phyloP scores from a whole-genome alignment of 176 grass and related monocot genomes.

The Triticum aestivum region DNA sequence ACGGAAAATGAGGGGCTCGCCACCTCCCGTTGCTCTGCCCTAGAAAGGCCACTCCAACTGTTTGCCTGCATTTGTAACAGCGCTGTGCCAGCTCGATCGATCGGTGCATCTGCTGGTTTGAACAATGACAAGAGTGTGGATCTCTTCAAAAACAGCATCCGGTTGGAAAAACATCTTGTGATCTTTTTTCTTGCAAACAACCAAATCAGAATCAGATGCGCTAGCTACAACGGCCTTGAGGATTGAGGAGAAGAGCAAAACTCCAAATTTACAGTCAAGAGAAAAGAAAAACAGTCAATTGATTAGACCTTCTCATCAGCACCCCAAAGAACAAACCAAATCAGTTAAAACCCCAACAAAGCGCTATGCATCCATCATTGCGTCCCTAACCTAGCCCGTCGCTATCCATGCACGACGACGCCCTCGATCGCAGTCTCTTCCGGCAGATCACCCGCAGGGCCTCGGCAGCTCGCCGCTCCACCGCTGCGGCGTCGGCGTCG shows the following conservation, averaged over 20 bases:
- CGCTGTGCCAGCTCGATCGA: too few relatives aligned
- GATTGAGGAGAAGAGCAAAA: conserved; percentile 33
- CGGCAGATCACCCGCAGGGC: conserved; percentile 17
- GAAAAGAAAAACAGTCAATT: conserved; percentile 20
- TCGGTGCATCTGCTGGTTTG: not conserved
- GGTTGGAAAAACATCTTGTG: conserved; percentile 3
- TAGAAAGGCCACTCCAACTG: not conserved
- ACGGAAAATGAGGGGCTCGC: not conserved
- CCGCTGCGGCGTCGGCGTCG: conserved; percentile 10
- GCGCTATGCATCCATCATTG: conserved; percentile 23
- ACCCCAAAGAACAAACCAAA: conserved; percentile 52
- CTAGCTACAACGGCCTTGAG: not conserved
- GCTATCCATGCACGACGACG: conserved; percentile 8
- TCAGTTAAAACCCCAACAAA: conserved; percentile 37
- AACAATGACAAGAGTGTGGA: not conserved
- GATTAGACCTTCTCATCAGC: conserved; percentile 42
- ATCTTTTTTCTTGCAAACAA: conserved; percentile 10
- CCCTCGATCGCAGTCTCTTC: not conserved
- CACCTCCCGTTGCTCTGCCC: conserved; percentile 25
- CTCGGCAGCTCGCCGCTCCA: conserved; percentile 48
- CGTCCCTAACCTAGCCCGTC: not conserved
- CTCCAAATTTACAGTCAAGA: conserved; percentile 52
- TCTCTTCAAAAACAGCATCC: not conserved
- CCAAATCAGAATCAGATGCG: not conserved
- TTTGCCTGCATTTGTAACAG: too few relatives aligned